Evolutionary conservation across 108 stramenopile genomes (phyloP), one percentile per base, ranked within the genome.

Genomic region (Craspedostauros australis): DNA sequence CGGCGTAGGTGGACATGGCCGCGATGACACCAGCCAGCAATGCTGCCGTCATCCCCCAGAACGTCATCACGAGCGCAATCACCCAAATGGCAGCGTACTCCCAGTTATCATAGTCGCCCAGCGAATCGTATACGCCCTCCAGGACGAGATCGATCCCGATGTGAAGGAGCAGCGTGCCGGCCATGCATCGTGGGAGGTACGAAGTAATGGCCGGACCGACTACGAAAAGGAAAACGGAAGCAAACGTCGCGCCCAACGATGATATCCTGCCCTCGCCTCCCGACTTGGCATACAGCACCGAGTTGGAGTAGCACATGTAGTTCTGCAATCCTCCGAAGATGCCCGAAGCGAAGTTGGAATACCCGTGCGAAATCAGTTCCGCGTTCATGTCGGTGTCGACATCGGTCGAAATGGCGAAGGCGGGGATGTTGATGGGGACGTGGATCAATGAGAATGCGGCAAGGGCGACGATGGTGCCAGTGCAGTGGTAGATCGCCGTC

Each of bases 301-400:
- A 64, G 15, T 78, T 64, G 8, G 75, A 70, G 57, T 87, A 88
- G 18, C 80, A 64, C 77, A 89, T 68, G 53, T 87, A 87, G 40
- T 79, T 89, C 48, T 84, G 87, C 5, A 87, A 56, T 7, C 81
- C 84, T 44, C 82, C 91, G 46, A 72, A 60, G 0, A 84, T 25
- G 12, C 84, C 91, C 1, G 58, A 60, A 12, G 82, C 46, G n/a
- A 71, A 42, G 53, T 93, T 93, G 16, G 84, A 70, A 53, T 64
- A 77, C 5, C 92, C 92, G 63, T 93, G 92, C 16, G 78, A 81
- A 2, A 80, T 65, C 9, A 93, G 52, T 70, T 93, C 92, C 8
- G 48, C 58, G 59, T 93, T 87, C 78, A 93, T 81, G 34, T 89
- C 86, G 14, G 62, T 57, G 22, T 87, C 86, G 1, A 56, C 66